These are phyloP conservation scores for Spiraea crenata DNA, from an alignment of 331 rosid species.

Conservation along the genomic window DNA sequence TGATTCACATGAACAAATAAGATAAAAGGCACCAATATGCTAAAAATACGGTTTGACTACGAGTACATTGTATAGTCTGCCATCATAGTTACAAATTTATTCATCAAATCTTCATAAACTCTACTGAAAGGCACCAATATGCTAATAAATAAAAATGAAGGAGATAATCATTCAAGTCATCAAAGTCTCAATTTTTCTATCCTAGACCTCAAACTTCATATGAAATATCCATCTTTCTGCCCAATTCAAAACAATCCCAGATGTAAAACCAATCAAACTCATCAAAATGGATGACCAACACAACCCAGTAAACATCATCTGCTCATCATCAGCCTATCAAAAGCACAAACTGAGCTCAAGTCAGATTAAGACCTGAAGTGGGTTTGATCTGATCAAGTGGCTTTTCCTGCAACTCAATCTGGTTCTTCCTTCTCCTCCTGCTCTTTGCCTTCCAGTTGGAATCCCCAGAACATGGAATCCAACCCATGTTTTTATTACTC, in stretches of 20 bases:
- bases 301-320: slow-evolving; percentile 13
- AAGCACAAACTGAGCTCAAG: slow-evolving; percentile 5
- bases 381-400: slow-evolving; percentile 61
- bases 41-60: background rate
- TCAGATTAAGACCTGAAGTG: slow-evolving; percentile 43
- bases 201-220: slow-evolving; percentile 21
- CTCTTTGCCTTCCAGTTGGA: slow-evolving; percentile 53
- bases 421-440: slow-evolving; percentile 46
- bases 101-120: background rate
- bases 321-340: background rate
- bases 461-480: slow-evolving; percentile 90
- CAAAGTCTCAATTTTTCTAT: slow-evolving; percentile 1
- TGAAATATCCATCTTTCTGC: slow-evolving; percentile 21
- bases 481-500: slow-evolving; percentile 53
- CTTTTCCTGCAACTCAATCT: slow-evolving; percentile 43
- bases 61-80: background rate
- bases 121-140: background rate
- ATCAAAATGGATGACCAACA: slow-evolving; percentile 4
- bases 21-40: too few species aligned
- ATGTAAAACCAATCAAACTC: slow-evolving; percentile 9
- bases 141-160: background rate
- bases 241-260: slow-evolving; percentile 27
- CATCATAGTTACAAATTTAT: background rate
- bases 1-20: background rate
- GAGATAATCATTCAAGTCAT: background rate